Evolutionary conservation across 768 basidiomycete genomes (phyloP), one percentile per base, ranked within the genome.

Genomic region (Phaeotremella fagi): DNA sequence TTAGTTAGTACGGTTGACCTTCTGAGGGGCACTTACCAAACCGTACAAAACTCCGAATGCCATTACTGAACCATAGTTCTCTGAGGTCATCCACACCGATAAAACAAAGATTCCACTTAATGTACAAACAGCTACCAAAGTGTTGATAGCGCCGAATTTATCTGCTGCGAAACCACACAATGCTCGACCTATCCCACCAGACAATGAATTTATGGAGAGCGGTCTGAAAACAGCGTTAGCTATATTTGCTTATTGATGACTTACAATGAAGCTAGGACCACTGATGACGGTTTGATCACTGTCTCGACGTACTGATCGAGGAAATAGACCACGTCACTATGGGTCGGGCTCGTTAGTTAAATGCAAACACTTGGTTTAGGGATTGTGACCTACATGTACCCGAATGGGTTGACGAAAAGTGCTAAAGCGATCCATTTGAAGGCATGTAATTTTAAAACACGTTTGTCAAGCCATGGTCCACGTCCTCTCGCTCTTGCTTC

Each of bases 231-330:
- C 31, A 33, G 31, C 12, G 38, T 11, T 3, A 22, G 38, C 11
- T 22, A 9, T 18, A 41, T 7, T 41, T 41, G 20, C 6, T 18
- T 41, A 6, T 14, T 20, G 18, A 41, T 9, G 38, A 52, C 52
- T 47, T 7, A 54, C 52, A 54, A 23, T 2, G 52, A 44, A n/a
- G 45, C 52, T 2, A 54, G 45, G 15, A 54, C 38, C 29, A 38
- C 52, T 14, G 15, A 46, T n/a, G 22, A 26, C 9, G 52, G 52
- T 3, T 37, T 36, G 0, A 18, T 31, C 23, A 54, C 3, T 18
- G 33, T 31, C 16, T 54, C 46, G 35, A 54, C 45, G 25, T 47
- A 54, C 24, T 54, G 52, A 20, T 45, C 46, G 23, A 54, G 14
- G 25, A 54, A 54, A 42, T 46, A 54, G 1, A 47, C 24, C 4